Conservation (phyloP, 768 basidiomycete species). For the Boletus speciosus region DNA sequence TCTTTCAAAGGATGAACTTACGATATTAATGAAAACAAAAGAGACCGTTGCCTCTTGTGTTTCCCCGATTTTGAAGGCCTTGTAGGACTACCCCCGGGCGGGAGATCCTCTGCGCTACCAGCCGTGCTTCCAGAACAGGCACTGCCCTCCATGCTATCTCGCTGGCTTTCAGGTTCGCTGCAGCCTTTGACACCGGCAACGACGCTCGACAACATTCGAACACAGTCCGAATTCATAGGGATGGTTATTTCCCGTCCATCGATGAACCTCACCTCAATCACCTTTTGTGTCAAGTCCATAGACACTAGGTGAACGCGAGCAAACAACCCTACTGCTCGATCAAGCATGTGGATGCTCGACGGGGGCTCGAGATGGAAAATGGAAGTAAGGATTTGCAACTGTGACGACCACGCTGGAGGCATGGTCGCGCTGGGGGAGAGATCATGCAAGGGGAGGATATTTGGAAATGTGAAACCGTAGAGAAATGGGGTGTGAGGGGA, state of each 20-base stretch:
- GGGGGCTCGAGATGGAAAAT: constrained; percentile 54
- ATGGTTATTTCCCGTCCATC: constrained; percentile 54
- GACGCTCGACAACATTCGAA: constrained; percentile 48
- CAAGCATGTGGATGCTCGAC: constrained; percentile 51
- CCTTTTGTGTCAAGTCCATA: constrained; percentile 51
- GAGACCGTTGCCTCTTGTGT: constrained; percentile 68
- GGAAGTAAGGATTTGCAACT: constrained; percentile 47
- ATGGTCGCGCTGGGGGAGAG: constrained; percentile 33
- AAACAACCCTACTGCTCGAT: constrained; percentile 56
- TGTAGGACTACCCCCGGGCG: constrained; percentile 15
- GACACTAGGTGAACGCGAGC: constrained; percentile 55
- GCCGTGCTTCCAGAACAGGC: constrained; percentile 18
- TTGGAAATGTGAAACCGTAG: constrained; percentile 53
- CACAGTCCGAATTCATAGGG: constrained; percentile 41
- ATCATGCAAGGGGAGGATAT: constrained; percentile 33
- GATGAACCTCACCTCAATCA: constrained; percentile 52
- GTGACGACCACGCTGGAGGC: constrained; percentile 52
- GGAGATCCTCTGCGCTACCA: constrained; percentile 18
- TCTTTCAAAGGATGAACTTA: constrained; percentile 23
- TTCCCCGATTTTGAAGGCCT: constrained; percentile 37
- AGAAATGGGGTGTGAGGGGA: constrained; percentile 51
- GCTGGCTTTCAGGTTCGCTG: constrained; percentile 32
- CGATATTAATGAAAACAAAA: constrained; percentile 68
- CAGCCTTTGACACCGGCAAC: constrained; percentile 50
- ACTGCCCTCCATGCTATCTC: constrained; percentile 32